Percentiles rank a stretch among this genome's conserved stretches.
Conservation (phyloP, 768 basidiomycete genomes). For the Boletus coccyginus region DNA sequence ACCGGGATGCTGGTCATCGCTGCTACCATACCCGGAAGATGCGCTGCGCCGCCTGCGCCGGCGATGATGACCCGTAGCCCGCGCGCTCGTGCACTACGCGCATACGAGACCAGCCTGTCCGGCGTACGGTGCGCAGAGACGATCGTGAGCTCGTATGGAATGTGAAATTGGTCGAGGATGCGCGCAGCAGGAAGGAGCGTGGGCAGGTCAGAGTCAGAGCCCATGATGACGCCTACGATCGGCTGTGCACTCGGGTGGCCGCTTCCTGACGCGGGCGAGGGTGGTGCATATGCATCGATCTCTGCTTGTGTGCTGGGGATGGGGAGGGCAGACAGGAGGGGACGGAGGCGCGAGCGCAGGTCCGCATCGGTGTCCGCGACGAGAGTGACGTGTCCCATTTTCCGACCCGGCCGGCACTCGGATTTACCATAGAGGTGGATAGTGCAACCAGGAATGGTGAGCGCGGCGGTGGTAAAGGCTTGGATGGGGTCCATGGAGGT, state of each 20-base stretch:
- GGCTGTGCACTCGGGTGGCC: slow-evolving; percentile 66
- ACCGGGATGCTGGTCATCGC: slow-evolving; percentile 91
- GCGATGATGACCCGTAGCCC: slow-evolving; percentile 81
- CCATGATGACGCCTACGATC: slow-evolving; percentile 95
- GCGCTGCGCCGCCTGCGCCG: slow-evolving; percentile 56
- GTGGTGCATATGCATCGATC: slow-evolving; percentile 51
- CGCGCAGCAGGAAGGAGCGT: slow-evolving; percentile 87
- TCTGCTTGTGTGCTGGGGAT: slow-evolving; percentile 41
- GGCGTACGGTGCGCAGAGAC: slow-evolving; percentile 97
- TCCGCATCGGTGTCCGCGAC: slow-evolving; percentile 81
- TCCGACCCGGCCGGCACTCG: slow-evolving; percentile 84
- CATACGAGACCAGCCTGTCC: slow-evolving; percentile 78
- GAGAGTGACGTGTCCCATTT: slow-evolving; percentile 97
- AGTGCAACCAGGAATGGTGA: slow-evolving; percentile 69
- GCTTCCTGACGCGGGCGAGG: slow-evolving; percentile 39
- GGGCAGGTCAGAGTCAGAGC: slow-evolving; percentile 98
- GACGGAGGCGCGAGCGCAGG: slow-evolving; percentile 63
- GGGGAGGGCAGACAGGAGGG: slow-evolving; percentile 68
- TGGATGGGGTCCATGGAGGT: slow-evolving; percentile 60
- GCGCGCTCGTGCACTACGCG: slow-evolving; percentile 64
- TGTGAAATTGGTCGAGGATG: slow-evolving; percentile 76
- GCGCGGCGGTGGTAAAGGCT: slow-evolving; percentile 53
- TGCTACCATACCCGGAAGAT: slow-evolving; percentile 98
- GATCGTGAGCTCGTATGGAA: slow-evolving; percentile 93
- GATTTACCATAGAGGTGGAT: slow-evolving; percentile 96